Evolutionary conservation across 140 eudicot genomes (phyloP).

Genomic region (Senecio squalidus): DNA sequence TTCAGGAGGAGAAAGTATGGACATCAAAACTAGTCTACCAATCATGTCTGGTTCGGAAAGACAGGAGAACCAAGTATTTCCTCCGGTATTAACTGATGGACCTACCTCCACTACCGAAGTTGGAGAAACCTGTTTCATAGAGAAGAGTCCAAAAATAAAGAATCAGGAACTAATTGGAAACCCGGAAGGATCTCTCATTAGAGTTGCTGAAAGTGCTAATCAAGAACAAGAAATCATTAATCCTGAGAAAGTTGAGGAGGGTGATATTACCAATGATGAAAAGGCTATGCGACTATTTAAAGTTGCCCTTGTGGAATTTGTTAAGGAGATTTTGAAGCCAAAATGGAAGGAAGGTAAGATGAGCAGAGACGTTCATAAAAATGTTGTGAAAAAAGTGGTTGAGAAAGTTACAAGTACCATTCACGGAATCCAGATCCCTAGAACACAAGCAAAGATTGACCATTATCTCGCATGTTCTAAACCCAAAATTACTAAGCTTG

Average conservation of each 20-base stretch:
- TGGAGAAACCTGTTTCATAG: too few species aligned
- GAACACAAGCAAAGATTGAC: slow-evolving; percentile 56
- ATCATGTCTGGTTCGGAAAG: slow-evolving; percentile 11
- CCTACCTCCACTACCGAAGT: too few species aligned
- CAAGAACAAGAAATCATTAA: slow-evolving; percentile 28
- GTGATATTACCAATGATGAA: slow-evolving; percentile 50
- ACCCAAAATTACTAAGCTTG: slow-evolving; percentile 76
- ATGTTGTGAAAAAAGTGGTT: slow-evolving; percentile 78
- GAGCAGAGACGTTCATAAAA: slow-evolving; percentile 79
- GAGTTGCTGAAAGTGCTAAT: slow-evolving; percentile 24
- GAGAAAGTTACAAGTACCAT: slow-evolving; percentile 61
- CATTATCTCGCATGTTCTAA: slow-evolving; percentile 59
- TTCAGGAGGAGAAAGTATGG: slow-evolving; percentile 10
- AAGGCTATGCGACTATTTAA: slow-evolving; percentile 67
- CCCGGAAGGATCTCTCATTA: slow-evolving; percentile 18
- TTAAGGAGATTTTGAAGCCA: slow-evolving; percentile 82
- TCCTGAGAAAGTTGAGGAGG: slow-evolving; percentile 41
- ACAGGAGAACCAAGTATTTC: slow-evolving; percentile 21
- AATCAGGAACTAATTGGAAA: slow-evolving; percentile 19
- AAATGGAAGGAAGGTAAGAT: slow-evolving; percentile 85
- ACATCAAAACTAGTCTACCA: slow-evolving; percentile 14
- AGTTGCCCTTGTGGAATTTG: slow-evolving; percentile 66
- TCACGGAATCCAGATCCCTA: slow-evolving; percentile 61
- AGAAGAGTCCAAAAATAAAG: too few species aligned
- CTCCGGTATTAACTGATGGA: neutral